Evolutionary conservation across 805 yeast species (phyloP), one percentile per base, ranked within the genome.

Genomic region (Pichia paraexigua): DNA sequence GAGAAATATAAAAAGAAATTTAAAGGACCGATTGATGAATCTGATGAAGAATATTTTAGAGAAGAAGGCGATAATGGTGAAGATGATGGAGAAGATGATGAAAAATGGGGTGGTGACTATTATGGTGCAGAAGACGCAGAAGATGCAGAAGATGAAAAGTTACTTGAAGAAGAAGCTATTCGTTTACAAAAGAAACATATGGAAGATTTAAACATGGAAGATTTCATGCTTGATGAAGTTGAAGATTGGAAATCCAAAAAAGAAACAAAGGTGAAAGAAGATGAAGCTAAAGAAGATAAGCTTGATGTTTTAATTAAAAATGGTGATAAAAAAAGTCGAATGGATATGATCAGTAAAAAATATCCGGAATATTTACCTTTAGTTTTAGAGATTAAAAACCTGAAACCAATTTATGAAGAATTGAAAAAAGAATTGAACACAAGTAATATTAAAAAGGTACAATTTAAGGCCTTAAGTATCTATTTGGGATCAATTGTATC

Each of bases 311-410:
- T 72, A 24, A 7, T 39, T 4, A 32, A 39, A 27, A 45, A n/a
- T 13, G 48, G 47, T 11, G 32, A 45, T 30, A 46, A 47, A n/a
- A 44, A 50, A 28, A 83, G 82, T 30, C 78, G 79, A 58, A 62
- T 71, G 49, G 72, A 77, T 44, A 67, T 83, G 41, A 68, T 92
- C 53, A 71, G 76, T 25, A 75, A 80, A 5, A 72, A 80, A 50
- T 85, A 84, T 60, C 98, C 99, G 0, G 98, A 92, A 67, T 86
- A 87, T 56, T 65, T 81, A 25, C 96, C 96, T 2, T 70, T 92
- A 40, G 66, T 86, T 6, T 76, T 78, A 53, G 97, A 92, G 60
- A 66, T 76, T 45, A 58, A 71, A 15, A 54, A 63, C 4, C 63
- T 82, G 55, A 70, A 74, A 21, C 73, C 76, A 5, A 56, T 66